phyloP scores from a whole-genome alignment of 2,329 filamentous ascomycete genomes.

The Trichophyton benhamiae region DNA sequence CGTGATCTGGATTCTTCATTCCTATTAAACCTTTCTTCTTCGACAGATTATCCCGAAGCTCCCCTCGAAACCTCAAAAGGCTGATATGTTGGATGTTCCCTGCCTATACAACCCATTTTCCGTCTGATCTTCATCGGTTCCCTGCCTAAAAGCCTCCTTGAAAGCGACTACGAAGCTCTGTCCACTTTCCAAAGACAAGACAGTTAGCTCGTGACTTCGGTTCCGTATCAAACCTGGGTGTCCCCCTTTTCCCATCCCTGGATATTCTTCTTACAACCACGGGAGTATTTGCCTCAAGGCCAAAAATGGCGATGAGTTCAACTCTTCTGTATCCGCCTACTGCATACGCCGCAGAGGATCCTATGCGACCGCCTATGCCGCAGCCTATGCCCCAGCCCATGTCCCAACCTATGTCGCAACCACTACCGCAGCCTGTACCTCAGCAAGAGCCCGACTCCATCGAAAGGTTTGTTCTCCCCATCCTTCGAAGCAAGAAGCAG shows the following conservation, averaged over 20 bases:
- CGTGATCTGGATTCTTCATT: too few species aligned
- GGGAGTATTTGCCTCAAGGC: background rate
- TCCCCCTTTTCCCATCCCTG: background rate
- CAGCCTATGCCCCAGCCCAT: background rate
- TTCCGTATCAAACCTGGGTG: background rate
- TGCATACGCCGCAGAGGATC: background rate
- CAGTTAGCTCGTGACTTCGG: background rate
- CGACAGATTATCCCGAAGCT: too few species aligned
- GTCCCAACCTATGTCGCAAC: background rate
- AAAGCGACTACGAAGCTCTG: background rate
- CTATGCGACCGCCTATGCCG: background rate
- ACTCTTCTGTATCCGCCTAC: background rate
- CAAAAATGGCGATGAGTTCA: background rate
- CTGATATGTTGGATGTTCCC: background rate
- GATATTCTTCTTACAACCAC: background rate
- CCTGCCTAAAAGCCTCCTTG: background rate
- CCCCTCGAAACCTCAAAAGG: background rate
- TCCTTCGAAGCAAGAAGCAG: background rate
- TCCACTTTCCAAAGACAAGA: background rate
- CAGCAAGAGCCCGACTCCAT: slow-evolving; percentile 28
- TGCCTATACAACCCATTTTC: too few species aligned
- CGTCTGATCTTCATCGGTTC: too few species aligned
- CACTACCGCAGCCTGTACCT: slow-evolving; percentile 14
- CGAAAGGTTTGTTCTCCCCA: slow-evolving; percentile 4
- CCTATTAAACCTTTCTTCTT: too few species aligned